These are phyloP conservation scores for Trichoderma hamatum DNA, from an alignment of 2,329 filamentous ascomycete species.

Conservation along the genomic window DNA sequence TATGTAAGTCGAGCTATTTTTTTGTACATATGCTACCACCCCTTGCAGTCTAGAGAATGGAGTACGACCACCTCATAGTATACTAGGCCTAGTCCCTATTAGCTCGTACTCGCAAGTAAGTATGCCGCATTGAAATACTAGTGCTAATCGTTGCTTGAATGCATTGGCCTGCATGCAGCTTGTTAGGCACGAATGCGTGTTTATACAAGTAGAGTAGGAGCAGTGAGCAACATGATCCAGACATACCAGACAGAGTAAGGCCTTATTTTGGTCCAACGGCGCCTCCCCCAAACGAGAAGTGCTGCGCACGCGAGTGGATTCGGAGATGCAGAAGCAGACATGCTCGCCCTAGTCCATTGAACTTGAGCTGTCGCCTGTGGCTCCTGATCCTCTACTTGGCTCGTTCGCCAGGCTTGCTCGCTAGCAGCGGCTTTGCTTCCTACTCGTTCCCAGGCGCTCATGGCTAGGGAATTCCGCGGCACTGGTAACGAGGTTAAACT, in stretches of 20 bases:
- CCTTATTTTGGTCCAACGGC: conserved; percentile 10
- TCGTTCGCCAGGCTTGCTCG: background rate
- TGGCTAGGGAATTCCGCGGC: background rate
- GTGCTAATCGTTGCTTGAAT: background rate
- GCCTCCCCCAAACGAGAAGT: background rate
- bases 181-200: conserved; percentile 23
- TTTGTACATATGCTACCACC: background rate
- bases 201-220: background rate
- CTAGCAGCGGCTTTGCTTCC: conserved; percentile 12
- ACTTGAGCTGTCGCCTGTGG: conserved; percentile 4
- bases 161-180: conserved; percentile 10
- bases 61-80: too few species aligned
- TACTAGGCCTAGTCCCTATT: background rate
- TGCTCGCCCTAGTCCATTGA: conserved; percentile 1
- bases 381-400: background rate
- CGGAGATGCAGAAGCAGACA: conserved; percentile 2
- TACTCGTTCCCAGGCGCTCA: conserved; percentile 14
- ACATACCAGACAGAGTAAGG: conserved; percentile 2
- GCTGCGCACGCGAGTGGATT: conserved; percentile 15
- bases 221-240: background rate
- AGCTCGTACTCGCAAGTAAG: background rate
- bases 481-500: conserved; percentile 18
- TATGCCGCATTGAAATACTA: background rate
- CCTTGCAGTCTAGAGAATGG: conserved; percentile 11
- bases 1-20: background rate